Evolutionary conservation across 2,329 filamentous ascomycete species (phyloP).

Genomic region (Teratosphaeria viscida): DNA sequence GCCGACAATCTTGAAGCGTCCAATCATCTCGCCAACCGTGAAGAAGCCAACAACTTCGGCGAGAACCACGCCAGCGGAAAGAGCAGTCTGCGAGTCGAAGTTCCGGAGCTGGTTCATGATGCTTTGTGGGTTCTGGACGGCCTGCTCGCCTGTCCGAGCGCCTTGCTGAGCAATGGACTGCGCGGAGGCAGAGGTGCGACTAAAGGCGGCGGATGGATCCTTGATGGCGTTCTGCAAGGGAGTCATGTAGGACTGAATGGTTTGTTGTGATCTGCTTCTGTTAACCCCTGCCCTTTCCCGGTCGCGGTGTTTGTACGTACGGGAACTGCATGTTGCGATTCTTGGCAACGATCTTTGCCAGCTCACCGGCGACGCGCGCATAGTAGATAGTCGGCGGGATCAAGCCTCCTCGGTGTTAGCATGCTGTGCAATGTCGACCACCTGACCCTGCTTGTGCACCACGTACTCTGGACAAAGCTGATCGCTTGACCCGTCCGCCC

Average conservation of each 20-base stretch:
- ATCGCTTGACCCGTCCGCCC: slow-evolving; percentile 73
- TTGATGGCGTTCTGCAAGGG: slow-evolving; percentile 59
- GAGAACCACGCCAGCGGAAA: slow-evolving; percentile 62
- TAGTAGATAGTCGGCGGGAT: slow-evolving; percentile 86
- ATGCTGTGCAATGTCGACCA: neutral
- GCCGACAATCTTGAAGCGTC: slow-evolving; percentile 86
- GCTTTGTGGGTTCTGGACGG: slow-evolving; percentile 45
- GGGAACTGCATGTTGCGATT: slow-evolving; percentile 88
- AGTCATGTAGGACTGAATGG: slow-evolving; percentile 81
- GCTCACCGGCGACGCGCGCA: slow-evolving; percentile 75
- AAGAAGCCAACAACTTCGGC: slow-evolving; percentile 95
- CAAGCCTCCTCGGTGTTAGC: slow-evolving; percentile 49
- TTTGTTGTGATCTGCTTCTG: slow-evolving; percentile 56
- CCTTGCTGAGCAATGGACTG: slow-evolving; percentile 27
- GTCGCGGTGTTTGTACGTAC: slow-evolving; percentile 47
- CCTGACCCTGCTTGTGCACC: slow-evolving; percentile 23
- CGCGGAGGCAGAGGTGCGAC: slow-evolving; percentile 22
- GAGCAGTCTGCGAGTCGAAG: slow-evolving; percentile 60
- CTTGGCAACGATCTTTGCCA: slow-evolving; percentile 76
- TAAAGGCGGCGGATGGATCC: slow-evolving; percentile 53
- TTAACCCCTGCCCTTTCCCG: slow-evolving; percentile 5
- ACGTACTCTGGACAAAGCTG: slow-evolving; percentile 75
- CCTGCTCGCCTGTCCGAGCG: slow-evolving; percentile 32
- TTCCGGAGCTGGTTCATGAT: slow-evolving; percentile 53
- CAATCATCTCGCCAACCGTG: slow-evolving; percentile 93